A percentile compares a stretch with the other conserved stretches of the same genome.
phyloP scores from a whole-genome alignment of 139 green algal species.

The Mychonastes homosphaera region DNA sequence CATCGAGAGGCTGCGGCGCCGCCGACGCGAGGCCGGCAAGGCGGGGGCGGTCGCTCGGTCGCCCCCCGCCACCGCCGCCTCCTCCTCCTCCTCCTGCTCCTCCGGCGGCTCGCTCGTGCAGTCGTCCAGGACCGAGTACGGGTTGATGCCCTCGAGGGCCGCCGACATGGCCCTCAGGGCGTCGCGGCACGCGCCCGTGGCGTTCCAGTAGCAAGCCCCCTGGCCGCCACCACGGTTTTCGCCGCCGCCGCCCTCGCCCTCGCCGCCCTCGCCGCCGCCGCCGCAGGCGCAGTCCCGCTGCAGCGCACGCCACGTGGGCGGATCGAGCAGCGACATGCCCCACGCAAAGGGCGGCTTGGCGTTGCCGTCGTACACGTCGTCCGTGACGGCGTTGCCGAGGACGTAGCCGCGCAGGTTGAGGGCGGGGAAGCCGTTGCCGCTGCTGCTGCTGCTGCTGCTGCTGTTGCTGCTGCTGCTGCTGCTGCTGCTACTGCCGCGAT shows the following conservation, averaged over 20 bases:
- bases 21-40: no score
- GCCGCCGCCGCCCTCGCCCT: not conserved
- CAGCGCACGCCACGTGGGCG: constrained; percentile 7
- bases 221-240: no score
- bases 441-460: not conserved
- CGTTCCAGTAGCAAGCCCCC: no score
- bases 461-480: not conserved
- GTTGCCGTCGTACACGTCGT: constrained; percentile 49
- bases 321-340: not conserved
- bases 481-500: not conserved
- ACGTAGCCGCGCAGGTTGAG: constrained; percentile 29
- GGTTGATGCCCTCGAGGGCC: no score
- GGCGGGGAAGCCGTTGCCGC: not conserved
- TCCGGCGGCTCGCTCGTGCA: no score
- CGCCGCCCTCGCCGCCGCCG: constrained; percentile 2
- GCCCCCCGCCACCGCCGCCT: no score
- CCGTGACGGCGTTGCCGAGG: constrained; percentile 63
- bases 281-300: constrained; percentile 2
- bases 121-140: no score
- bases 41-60: no score
- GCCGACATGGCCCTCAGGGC: no score
- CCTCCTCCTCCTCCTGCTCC: no score
- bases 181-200: no score
- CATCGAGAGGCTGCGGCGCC: no score
- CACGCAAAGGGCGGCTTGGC: constrained; percentile 23